Base-by-base conservation (phyloP, 495 filamentous ascomycete genomes). In the Zalerion maritima region DNA sequence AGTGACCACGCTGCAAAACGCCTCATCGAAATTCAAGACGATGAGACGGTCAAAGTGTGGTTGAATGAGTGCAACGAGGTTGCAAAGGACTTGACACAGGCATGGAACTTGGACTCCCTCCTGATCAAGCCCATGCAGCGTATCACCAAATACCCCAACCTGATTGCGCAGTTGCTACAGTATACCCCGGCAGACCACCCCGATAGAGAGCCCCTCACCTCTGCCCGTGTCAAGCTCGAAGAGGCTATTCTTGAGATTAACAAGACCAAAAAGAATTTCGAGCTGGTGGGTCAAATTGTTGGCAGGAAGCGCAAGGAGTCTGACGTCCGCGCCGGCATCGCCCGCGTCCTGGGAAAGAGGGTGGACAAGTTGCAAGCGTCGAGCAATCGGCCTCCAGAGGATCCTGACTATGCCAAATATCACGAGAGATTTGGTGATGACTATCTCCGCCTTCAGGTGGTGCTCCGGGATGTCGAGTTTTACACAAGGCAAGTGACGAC, bases 41-140 rank as follows among this genome's bases (percentile, higher is more conserved):
- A 76, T 23, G 60, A 67, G 8, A 78, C 77, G 4, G 81, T 96
- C 26, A 71, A 74, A 21, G 75, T 91, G 28, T 99, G 89, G 89
- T 58, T 94, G 18, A 73, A 78, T 34, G 89, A 94, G 49, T 99
- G 89, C 46, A 80, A 79, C 37, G 67, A 80, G 21, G 81, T 78
- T 44, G 86, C 85, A 0, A 72, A 77, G 31, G 91, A 94, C 45
- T 60, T 99, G 15, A 99, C 89, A 0, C 65, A 64, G 5, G 86
- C 91, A 3, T 96, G 91, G 91, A 76, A 91, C 45, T 55, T 99
- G 28, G 84, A 93, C 48, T 85, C 89, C 4, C 59, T 99, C 19
- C 66, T 99, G 9, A 82, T 99, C 35, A 99, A 99, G 52, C 89
- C 89, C 6, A 78, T 87, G 40, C 89, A 99, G 55, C 69, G 89